Conservation (phyloP, 2,329 filamentous ascomycete genomes). For the Huntiella bhutanensis region DNA sequence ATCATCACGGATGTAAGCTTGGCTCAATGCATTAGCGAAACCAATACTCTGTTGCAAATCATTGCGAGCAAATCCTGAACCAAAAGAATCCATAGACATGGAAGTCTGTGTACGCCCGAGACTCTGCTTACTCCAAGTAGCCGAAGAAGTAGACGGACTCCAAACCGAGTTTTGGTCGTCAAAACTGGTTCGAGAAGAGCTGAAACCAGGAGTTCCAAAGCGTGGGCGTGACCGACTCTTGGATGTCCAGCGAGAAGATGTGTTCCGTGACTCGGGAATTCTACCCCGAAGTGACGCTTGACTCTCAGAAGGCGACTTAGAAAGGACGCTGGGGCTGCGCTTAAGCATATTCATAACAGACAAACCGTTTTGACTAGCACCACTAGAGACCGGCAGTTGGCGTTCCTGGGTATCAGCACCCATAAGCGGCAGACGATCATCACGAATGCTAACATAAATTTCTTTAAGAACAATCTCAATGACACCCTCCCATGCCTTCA, state of each 20-base stretch:
- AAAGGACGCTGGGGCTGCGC: conserved; percentile 75
- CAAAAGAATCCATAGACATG: conserved; percentile 81
- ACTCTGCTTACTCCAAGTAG: conserved; percentile 88
- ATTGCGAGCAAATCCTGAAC: conserved; percentile 51
- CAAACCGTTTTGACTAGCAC: conserved; percentile 30
- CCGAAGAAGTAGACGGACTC: conserved; percentile 72
- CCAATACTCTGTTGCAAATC: conserved; percentile 95
- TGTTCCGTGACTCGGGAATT: conserved; percentile 37
- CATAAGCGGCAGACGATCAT: conserved; percentile 70
- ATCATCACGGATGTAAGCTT: conserved; percentile 80
- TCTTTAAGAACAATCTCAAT: conserved; percentile 81
- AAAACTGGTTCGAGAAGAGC: conserved; percentile 82
- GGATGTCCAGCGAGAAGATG: conserved; percentile 56
- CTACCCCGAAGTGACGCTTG: conserved; percentile 52
- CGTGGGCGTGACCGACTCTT: conserved; percentile 71
- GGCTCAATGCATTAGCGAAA: conserved; percentile 88
- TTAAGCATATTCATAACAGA: conserved; percentile 63
- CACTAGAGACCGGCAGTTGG: conserved; percentile 15
- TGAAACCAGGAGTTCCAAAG: conserved; percentile 57
- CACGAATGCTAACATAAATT: conserved; percentile 77
- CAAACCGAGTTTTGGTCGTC: conserved; percentile 80
- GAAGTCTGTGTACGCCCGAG: conserved; percentile 79
- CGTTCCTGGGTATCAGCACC: conserved; percentile 37
- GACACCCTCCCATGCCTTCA: conserved; percentile 71
- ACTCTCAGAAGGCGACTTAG: conserved; percentile 78